A percentile compares a stretch with the other conserved stretches of the same genome.
phyloP scores from a whole-genome alignment of 805 yeast species.

The Nakazawaea ernobii region DNA sequence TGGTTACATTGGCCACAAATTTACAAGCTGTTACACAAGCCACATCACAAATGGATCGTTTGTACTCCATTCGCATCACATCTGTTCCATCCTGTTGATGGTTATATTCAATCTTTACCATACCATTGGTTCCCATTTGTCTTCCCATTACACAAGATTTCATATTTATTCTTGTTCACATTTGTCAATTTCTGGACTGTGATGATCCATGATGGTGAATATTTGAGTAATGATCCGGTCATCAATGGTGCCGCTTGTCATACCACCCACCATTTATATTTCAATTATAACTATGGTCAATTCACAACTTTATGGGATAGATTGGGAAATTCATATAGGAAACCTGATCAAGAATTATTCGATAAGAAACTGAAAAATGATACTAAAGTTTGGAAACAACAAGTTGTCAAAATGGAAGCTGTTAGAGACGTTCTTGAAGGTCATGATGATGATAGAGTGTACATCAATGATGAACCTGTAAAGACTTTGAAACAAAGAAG shows the following conservation, averaged over 20 bases:
- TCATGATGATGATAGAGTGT: slow-evolving; percentile 67
- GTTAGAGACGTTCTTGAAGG: slow-evolving; percentile 82
- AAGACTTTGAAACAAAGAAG: slow-evolving; percentile 26
- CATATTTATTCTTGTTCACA: slow-evolving; percentile 76
- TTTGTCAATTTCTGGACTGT: slow-evolving; percentile 98
- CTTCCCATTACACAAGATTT: slow-evolving; percentile 86
- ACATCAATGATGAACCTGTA: slow-evolving; percentile 37
- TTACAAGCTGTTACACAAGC: slow-evolving; percentile 86
- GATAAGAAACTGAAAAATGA: slow-evolving; percentile 55
- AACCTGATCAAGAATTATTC: slow-evolving; percentile 84
- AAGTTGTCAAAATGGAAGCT: slow-evolving; percentile 67
- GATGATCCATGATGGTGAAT: slow-evolving; percentile 97
- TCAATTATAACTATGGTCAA: slow-evolving; percentile 97
- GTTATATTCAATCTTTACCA: slow-evolving; percentile 87
- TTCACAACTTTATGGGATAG: slow-evolving; percentile 98
- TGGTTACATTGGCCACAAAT: slow-evolving; percentile 89
- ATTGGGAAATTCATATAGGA: slow-evolving; percentile 87
- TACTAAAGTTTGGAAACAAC: slow-evolving; percentile 60
- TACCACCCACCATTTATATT: slow-evolving; percentile 92
- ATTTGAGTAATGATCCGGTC: slow-evolving; percentile 85
- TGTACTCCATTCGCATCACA: slow-evolving; percentile 98
- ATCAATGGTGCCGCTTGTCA: slow-evolving; percentile 98
- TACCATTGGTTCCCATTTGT: slow-evolving; percentile 89
- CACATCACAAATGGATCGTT: slow-evolving; percentile 98
- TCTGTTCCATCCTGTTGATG: slow-evolving; percentile 98